Evolutionary conservation across 1,284 basidiomycete genomes (phyloP).

Genomic region (Leccinum subfulvum): DNA sequence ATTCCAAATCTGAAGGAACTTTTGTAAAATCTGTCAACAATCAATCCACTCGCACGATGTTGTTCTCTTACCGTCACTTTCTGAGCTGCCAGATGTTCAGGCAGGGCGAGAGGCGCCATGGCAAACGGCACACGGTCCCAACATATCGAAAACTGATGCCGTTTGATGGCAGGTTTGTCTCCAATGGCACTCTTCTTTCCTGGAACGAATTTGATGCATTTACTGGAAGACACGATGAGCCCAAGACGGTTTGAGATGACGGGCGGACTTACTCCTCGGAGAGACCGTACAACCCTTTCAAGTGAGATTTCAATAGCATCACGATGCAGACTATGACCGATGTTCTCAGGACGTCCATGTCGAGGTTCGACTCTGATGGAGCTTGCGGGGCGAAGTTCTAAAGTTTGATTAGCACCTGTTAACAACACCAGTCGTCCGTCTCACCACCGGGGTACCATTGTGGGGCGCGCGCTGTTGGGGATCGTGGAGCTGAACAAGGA

Average conservation of each 20-base stretch:
- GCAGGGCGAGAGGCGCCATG: constrained; percentile 52
- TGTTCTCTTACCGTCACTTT: constrained; percentile 48
- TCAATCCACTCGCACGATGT: neutral
- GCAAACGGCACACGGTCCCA: constrained; percentile 76
- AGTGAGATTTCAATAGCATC: constrained; percentile 80
- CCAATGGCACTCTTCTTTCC: constrained; percentile 86
- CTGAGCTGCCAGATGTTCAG: constrained; percentile 58
- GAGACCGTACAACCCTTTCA: constrained; percentile 78
- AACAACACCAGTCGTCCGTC: neutral
- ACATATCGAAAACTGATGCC: constrained; percentile 58
- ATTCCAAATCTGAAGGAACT: constrained; percentile 81
- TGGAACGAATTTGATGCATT: constrained; percentile 81
- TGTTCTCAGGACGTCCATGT: constrained; percentile 52
- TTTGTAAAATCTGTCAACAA: constrained; percentile 4
- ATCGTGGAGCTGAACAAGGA: constrained; percentile 60
- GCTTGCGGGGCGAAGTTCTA: constrained; percentile 12
- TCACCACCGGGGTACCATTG: constrained; percentile 17
- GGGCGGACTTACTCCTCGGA: constrained; percentile 74
- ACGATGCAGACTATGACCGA: constrained; percentile 79
- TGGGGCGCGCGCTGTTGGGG: constrained; percentile 20
- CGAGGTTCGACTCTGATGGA: constrained; percentile 16
- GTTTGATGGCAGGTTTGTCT: constrained; percentile 72
- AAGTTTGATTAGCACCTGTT: constrained; percentile 4
- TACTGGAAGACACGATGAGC: constrained; percentile 45
- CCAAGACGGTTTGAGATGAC: constrained; percentile 5